Evolutionary conservation across 176 grass and related monocot genomes (phyloP), one percentile per base, ranked within the genome.

Genomic region (Oryza longistaminata): DNA sequence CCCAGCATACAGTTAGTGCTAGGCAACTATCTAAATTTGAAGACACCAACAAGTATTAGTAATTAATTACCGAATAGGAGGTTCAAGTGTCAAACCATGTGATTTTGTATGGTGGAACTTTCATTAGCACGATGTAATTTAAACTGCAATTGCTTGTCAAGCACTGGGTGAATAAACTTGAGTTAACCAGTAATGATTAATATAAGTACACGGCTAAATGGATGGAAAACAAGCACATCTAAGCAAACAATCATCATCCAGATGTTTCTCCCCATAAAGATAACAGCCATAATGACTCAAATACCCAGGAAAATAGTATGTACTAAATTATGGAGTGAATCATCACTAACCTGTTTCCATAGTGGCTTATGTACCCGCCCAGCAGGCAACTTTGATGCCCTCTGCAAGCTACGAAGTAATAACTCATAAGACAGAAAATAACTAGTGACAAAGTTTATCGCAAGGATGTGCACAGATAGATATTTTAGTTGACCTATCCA

Each of bases 311-410:
- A 34, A 37, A 33, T 81, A 81, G 70, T 19, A 61, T 78, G 68
- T 22, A 61, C 39, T 60, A 34, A 50, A 76, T 19, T 53, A 70
- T 25, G 45, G 27, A 55, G 76, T 74, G 52, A 70, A 88, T 15
- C 11, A 29, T 49, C 64, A 67, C 81, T 39, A 82, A 98, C 96
- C 91, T 98, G 93, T 86, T 98, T 98, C 96, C 96, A 98, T 46
- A 98, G 85, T 75, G 96, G 91, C 78, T 94, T 98, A 84, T 87
- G 90, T 55, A 90, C 66, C 73, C 96, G 88, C 62, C 89, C 88
- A 42, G 87, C 81, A 88, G 86, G 81, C 84, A 98, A 87, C 86
- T 90, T 92, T 69, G 88, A 95, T 88, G 91, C 72, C 84, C 89
- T 93, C 88, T 98, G 96, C 85, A 98, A 94, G 85, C 96, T 98